Evolutionary conservation across 352 stramenopile genomes (phyloP), one percentile per base, ranked within the genome.

Genomic region (Plasmopara viticola): DNA sequence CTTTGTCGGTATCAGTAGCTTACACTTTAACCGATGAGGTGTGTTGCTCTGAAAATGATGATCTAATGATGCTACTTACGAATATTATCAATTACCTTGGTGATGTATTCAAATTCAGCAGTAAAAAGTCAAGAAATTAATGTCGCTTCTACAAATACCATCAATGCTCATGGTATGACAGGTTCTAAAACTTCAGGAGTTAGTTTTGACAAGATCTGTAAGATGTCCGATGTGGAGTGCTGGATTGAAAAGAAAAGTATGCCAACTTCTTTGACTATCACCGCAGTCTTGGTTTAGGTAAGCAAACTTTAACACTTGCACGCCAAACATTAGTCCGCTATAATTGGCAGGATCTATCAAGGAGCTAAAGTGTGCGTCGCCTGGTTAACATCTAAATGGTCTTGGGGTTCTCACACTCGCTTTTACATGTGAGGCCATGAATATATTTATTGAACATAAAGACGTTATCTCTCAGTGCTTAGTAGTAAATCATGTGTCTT

Each of bases 11-110:
- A 31, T 54, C 44, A 18, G 31, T 55, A 20, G 25, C 37, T 30
- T 44, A 55, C 44, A 60, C 44, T 33, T 50, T 60, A 20, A 60
- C 28, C 8, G 33, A 55, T n/a, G 45, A 53, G n/a, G 53, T 60
- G 14, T 35, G 29, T 46, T 60, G 53, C 20, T 60, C 53, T 34
- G 53, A 50, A 4, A 60, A 55, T 49, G 53, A 51, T 37, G 33
- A 25, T 25, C 20, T 3, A 25, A 25, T 3, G 20, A 25, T 42
- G 28, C 53, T 60, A 5, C 41, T 53, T 9, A 44, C 28, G 40
- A 45, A 55, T 41, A 56, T 51, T 40, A 51, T 61, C 48, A 17
- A 60, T 25, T 25, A 25, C 1, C 2, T 35, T 35, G 31, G 31
- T 12, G 10, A 12, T 35, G 31, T 35, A n/a, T n/a, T n/a, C n/a